A percentile compares a stretch with the other conserved stretches of the same genome.
phyloP scores from a whole-genome alignment of 768 basidiomycete species.

The Lentinula sp. region DNA sequence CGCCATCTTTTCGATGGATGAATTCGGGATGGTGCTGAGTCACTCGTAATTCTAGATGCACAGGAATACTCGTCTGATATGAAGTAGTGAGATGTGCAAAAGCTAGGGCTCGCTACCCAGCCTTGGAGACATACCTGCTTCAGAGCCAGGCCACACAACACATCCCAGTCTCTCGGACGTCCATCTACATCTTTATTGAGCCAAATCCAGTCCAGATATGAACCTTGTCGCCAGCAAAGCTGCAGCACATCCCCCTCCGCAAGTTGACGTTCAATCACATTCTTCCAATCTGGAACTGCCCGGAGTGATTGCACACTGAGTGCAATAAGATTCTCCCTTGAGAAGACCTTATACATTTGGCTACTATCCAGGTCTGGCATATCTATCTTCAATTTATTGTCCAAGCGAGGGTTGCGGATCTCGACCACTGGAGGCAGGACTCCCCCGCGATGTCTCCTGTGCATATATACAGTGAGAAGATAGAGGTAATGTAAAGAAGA shows the following conservation, averaged over 20 bases:
- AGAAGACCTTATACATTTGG: slow-evolving; percentile 47
- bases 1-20: slow-evolving; percentile 38
- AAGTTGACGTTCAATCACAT: slow-evolving; percentile 48
- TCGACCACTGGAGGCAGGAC: slow-evolving; percentile 64
- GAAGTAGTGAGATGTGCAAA: not conserved
- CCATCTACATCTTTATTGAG: slow-evolving; percentile 62
- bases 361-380: slow-evolving; percentile 43
- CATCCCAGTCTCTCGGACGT: slow-evolving; percentile 58
- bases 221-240: slow-evolving; percentile 73
- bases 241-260: slow-evolving; percentile 53
- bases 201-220: slow-evolving; percentile 85
- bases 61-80: not conserved
- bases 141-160: slow-evolving; percentile 72
- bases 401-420: slow-evolving; percentile 61
- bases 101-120: not conserved
- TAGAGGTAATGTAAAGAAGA: not conserved
- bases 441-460: slow-evolving; percentile 70
- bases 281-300: slow-evolving; percentile 55
- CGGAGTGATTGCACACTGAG: slow-evolving; percentile 54
- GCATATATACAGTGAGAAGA: not conserved
- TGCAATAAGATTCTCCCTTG: slow-evolving; percentile 53
- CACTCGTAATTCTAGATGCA: slow-evolving; percentile 65
- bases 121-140: slow-evolving; percentile 45
- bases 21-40: slow-evolving; percentile 59
- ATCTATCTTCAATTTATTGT: slow-evolving; percentile 64